These are phyloP conservation scores for Lasiodiplodia theobromae DNA, from an alignment of 2,329 filamentous ascomycete species.

Conservation along the genomic window DNA sequence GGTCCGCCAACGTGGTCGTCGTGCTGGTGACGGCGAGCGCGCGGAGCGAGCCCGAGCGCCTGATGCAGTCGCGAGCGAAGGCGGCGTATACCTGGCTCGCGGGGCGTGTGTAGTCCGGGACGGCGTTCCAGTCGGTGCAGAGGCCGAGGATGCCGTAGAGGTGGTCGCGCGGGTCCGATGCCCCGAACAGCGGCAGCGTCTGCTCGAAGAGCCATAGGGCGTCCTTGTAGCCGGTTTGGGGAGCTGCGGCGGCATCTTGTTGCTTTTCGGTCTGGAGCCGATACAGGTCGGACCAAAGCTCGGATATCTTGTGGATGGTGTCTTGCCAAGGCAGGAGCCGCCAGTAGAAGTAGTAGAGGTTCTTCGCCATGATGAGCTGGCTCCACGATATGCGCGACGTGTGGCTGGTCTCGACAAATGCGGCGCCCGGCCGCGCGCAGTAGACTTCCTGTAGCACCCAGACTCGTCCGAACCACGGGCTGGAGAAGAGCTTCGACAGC, in stretches of 20 bases:
- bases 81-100: background rate
- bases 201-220: background rate
- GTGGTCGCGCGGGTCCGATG: background rate
- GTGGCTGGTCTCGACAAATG: background rate
- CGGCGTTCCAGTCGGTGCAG: background rate
- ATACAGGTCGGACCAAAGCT: background rate
- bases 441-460: slow-evolving; percentile 11
- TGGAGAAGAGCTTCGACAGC: background rate
- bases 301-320: background rate
- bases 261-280: background rate
- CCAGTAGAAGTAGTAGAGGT: background rate
- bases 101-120: background rate
- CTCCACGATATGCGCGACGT: background rate
- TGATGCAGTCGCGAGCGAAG: background rate
- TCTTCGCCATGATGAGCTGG: background rate
- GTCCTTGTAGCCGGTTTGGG: background rate
- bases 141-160: background rate
- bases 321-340: background rate
- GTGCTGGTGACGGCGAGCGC: background rate
- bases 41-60: background rate
- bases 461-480: slow-evolving; percentile 1
- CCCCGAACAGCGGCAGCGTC: background rate
- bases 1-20: background rate
- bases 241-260: no score
- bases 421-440: background rate